These are phyloP conservation scores for Hypocreales sp. DNA, from an alignment of 2,329 filamentous ascomycete genomes.

Conservation along the genomic window DNA sequence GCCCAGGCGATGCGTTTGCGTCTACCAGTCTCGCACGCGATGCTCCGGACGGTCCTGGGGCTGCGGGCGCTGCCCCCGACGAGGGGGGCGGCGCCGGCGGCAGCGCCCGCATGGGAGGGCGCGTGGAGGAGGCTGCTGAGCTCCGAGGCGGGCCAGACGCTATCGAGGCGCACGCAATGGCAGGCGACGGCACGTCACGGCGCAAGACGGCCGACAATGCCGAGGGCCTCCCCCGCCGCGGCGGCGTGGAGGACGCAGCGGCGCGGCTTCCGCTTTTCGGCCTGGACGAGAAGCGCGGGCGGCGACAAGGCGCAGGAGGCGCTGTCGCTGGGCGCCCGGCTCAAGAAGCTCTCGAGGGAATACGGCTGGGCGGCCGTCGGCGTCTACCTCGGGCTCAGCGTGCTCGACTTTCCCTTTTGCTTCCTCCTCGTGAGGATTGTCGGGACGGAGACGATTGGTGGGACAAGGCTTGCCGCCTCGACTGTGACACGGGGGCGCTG, in stretches of 20 bases:
- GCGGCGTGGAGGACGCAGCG: conserved; percentile 9
- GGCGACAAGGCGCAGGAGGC: conserved; percentile 9
- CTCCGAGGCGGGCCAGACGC: conserved; percentile 9
- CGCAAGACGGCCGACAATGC: conserved; percentile 3
- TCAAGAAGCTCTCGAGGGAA: conserved; percentile 76
- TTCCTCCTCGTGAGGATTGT: conserved; percentile 73
- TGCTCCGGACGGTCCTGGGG: no score
- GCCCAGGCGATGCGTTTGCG: no score
- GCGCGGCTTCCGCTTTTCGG: conserved; percentile 20
- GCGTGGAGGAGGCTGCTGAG: conserved; percentile 13
- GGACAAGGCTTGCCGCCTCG: no score
- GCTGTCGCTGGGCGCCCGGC: conserved; percentile 47
- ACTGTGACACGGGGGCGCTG: no score
- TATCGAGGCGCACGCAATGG: conserved; percentile 1
- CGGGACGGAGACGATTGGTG: conserved; percentile 75
- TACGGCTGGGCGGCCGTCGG: conserved; percentile 90
- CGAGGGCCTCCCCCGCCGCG: no score
- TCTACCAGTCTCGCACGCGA: no score
- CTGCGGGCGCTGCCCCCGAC: no score
- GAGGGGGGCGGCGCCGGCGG: no score
- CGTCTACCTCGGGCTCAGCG: conserved; percentile 74
- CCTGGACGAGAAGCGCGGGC: conserved; percentile 14
- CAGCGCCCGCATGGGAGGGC: no score
- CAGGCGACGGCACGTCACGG: conserved; percentile 1
- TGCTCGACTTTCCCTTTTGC: conserved; percentile 88